These are phyloP conservation scores for Cryptosporidium baileyi DNA, from an alignment of 169 alveolate genomes.

Conservation along the genomic window DNA sequence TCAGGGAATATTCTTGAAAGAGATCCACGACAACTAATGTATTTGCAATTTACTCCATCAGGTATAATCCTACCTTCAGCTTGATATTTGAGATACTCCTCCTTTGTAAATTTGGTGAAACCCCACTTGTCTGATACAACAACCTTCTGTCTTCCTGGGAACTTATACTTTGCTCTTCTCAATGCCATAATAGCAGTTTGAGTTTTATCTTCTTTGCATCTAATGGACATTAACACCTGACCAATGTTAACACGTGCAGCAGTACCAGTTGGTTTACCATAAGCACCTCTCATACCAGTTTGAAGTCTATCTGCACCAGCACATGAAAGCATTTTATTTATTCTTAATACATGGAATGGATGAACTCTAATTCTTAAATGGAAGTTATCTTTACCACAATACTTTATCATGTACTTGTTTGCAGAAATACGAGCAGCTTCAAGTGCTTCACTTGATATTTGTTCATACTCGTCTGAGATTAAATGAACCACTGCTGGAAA, in stretches of 20 bases:
- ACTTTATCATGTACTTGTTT: constrained; percentile 95
- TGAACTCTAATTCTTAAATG: constrained; percentile 98
- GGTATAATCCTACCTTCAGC: constrained; percentile 91
- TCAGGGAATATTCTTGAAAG: constrained; percentile 70
- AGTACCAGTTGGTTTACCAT: constrained; percentile 98
- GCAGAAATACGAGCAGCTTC: constrained; percentile 99
- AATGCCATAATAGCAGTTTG: constrained; percentile 92
- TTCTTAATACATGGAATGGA: constrained; percentile 99
- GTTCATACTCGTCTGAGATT: constrained; percentile 98
- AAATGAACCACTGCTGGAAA: constrained; percentile 97
- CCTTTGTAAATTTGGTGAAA: constrained; percentile 94
- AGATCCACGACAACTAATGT: constrained; percentile 77
- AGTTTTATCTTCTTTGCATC: constrained; percentile 84
- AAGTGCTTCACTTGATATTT: constrained; percentile 97
- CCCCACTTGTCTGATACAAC: constrained; percentile 97
- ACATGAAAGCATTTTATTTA: constrained; percentile 99
- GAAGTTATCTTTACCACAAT: constrained; percentile 97
- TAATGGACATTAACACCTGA: constrained; percentile 92
- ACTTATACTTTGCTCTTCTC: constrained; percentile 97
- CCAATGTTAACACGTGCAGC: constrained; percentile 97
- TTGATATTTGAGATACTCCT: constrained; percentile 91
- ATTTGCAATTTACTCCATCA: constrained; percentile 89
- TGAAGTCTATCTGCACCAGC: constrained; percentile 99
- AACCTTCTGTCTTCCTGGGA: constrained; percentile 99
- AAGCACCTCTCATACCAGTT: constrained; percentile 99